Percentiles rank a stretch among this genome's conserved stretches.
phyloP scores from a whole-genome alignment of 148 eudicot genomes.

The Spergularia bocconei region DNA sequence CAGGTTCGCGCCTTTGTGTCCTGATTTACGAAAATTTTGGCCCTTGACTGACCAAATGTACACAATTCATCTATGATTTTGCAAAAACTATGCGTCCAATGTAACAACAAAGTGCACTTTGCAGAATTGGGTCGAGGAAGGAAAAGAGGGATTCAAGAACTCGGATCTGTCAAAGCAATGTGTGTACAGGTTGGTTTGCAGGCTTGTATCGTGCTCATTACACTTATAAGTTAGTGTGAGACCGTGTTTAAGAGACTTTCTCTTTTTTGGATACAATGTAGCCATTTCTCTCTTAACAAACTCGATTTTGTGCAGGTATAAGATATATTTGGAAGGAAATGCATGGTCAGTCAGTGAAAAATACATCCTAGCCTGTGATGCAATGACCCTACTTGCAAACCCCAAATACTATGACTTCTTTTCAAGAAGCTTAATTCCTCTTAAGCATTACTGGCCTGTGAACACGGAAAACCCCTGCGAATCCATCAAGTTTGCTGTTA shows the following conservation, averaged over 20 bases:
- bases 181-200: slow-evolving; percentile 41
- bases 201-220: neutral
- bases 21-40: neutral
- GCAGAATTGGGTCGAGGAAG: slow-evolving; percentile 62
- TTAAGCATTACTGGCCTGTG: slow-evolving; percentile 67
- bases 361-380: slow-evolving; percentile 62
- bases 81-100: neutral
- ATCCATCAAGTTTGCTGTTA: slow-evolving; percentile 61
- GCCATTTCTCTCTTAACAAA: neutral
- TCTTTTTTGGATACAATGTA: neutral
- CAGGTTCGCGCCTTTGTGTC: slow-evolving; percentile 32
- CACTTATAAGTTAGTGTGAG: no score
- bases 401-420: slow-evolving; percentile 62
- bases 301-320: slow-evolving; percentile 36
- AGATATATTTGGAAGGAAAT: slow-evolving; percentile 57
- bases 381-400: slow-evolving; percentile 41
- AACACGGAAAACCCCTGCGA: slow-evolving; percentile 31
- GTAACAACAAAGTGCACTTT: neutral
- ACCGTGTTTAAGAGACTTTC: no score
- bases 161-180: slow-evolving; percentile 65
- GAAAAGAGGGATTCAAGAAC: slow-evolving; percentile 49
- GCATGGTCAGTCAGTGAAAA: slow-evolving; percentile 76
- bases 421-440: slow-evolving; percentile 56
- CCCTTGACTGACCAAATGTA: neutral
- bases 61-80: neutral